These are phyloP conservation scores for Colletotrichum echinochloae DNA, from an alignment of 2,329 filamentous ascomycete species.

Conservation along the genomic window DNA sequence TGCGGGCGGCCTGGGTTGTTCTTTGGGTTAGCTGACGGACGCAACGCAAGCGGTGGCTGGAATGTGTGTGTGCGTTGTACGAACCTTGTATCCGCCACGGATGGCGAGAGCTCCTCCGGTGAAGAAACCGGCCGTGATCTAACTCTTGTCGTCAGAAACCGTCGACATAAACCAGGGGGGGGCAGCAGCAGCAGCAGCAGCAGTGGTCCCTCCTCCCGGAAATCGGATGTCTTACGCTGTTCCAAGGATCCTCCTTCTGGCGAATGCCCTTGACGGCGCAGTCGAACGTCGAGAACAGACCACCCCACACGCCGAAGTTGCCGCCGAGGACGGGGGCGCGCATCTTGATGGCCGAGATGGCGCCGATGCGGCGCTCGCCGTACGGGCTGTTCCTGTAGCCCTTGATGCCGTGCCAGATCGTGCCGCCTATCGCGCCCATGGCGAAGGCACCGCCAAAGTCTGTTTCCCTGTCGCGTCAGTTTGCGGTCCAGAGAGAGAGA, in stretches of 20 bases:
- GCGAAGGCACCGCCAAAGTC: slow-evolving; percentile 95
- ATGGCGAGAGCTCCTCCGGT: slow-evolving; percentile 93
- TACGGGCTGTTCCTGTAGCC: slow-evolving; percentile 91
- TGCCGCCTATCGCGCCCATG: slow-evolving; percentile 88
- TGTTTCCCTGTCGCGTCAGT: not conserved
- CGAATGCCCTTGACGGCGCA: slow-evolving; percentile 94
- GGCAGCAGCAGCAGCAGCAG: not conserved
- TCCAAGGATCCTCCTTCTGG: slow-evolving; percentile 95
- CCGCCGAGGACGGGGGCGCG: slow-evolving; percentile 95
- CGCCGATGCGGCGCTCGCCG: slow-evolving; percentile 94
- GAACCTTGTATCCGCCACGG: slow-evolving; percentile 82
- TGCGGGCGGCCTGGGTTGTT: slow-evolving; percentile 74
- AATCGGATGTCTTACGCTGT: slow-evolving; percentile 56
- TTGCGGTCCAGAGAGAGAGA: not conserved
- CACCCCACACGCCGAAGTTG: slow-evolving; percentile 98
- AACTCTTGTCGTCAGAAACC: not conserved
- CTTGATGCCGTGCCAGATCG: slow-evolving; percentile 97
- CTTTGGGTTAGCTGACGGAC: not conserved
- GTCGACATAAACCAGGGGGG: not conserved
- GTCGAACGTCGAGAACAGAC: slow-evolving; percentile 91
- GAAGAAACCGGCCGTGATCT: slow-evolving; percentile 95
- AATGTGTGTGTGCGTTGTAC: not conserved
- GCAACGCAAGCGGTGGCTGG: no score
- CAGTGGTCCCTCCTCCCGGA: no score
- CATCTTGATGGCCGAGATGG: slow-evolving; percentile 97